phyloP scores from a whole-genome alignment of 768 basidiomycete genomes.

The Boletus pseudopeckii region DNA sequence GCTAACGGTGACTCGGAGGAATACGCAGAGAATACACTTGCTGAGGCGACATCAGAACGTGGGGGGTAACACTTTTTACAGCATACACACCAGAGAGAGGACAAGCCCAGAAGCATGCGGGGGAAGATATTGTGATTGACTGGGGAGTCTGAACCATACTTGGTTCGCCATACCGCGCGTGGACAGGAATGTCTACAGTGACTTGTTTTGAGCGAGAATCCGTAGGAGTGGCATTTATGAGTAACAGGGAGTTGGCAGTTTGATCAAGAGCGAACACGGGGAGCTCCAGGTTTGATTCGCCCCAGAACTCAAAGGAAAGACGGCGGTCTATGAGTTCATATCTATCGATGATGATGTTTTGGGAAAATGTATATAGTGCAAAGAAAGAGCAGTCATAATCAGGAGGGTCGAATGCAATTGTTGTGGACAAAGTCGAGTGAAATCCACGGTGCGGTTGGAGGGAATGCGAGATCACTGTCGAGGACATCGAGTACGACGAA shows the following conservation, averaged over 20 bases:
- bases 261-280: slow-evolving; percentile 37
- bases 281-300: slow-evolving; percentile 41
- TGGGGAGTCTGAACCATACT: slow-evolving; percentile 7
- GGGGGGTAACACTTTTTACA: neutral
- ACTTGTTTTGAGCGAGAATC: slow-evolving; percentile 6
- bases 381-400: slow-evolving; percentile 27
- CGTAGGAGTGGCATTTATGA: slow-evolving; percentile 28
- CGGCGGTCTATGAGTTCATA: slow-evolving; percentile 39
- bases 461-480: slow-evolving; percentile 14
- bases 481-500: slow-evolving; percentile 11
- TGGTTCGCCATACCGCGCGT: slow-evolving; percentile 42
- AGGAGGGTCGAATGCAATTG: slow-evolving; percentile 11
- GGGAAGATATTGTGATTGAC: slow-evolving; percentile 23
- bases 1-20: slow-evolving; percentile 19
- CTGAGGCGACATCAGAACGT: slow-evolving; percentile 10
- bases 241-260: slow-evolving; percentile 26
- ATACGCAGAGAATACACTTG: neutral
- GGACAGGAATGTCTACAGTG: slow-evolving; percentile 39
- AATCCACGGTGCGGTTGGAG: slow-evolving; percentile 27
- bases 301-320: slow-evolving; percentile 35
- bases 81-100: slow-evolving; percentile 20
- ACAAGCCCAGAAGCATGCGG: slow-evolving; percentile 35
- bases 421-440: slow-evolving; percentile 30
- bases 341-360: slow-evolving; percentile 42
- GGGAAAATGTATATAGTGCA: slow-evolving; percentile 36